These are phyloP conservation scores for Penicillium sp. DNA, from an alignment of 2,329 filamentous ascomycete species.

Conservation along the genomic window DNA sequence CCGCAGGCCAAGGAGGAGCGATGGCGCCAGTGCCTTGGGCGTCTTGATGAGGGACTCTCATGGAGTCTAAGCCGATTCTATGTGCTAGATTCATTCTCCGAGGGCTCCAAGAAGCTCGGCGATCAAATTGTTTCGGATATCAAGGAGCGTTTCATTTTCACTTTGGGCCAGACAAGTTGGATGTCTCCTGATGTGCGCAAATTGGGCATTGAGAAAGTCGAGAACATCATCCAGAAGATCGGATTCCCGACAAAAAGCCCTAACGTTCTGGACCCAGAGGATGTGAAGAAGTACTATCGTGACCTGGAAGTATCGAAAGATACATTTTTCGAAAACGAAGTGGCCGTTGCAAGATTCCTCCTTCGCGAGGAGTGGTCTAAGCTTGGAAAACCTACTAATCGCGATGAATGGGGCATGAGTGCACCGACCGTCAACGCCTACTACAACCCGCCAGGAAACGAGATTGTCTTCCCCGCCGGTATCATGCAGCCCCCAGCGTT, in stretches of 20 bases:
- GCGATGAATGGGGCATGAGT: slow-evolving; percentile 62
- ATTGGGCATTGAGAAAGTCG: slow-evolving; percentile 64
- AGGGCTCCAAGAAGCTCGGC: slow-evolving; percentile 65
- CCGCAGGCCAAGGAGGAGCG: slow-evolving; percentile 63
- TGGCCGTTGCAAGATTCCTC: slow-evolving; percentile 54
- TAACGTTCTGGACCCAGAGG: slow-evolving; percentile 60
- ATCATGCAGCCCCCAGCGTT: slow-evolving; percentile 71
- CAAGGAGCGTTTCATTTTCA: slow-evolving; percentile 65
- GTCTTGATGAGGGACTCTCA: slow-evolving; percentile 59
- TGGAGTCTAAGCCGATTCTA: slow-evolving; percentile 74
- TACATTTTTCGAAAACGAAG: slow-evolving; percentile 60
- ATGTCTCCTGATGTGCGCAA: slow-evolving; percentile 63
- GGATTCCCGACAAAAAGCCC: slow-evolving; percentile 66
- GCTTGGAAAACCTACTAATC: slow-evolving; percentile 62
- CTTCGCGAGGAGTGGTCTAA: slow-evolving; percentile 56
- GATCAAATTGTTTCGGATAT: slow-evolving; percentile 72
- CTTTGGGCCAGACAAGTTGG: slow-evolving; percentile 62
- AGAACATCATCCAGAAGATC: slow-evolving; percentile 68
- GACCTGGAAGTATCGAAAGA: slow-evolving; percentile 53
- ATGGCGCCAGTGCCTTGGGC: slow-evolving; percentile 65
- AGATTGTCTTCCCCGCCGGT: slow-evolving; percentile 69
- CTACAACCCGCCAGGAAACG: slow-evolving; percentile 65
- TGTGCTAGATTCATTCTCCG: slow-evolving; percentile 67
- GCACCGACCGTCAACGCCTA: slow-evolving; percentile 67
- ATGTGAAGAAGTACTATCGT: slow-evolving; percentile 59